These are phyloP conservation scores for Kwoniella botswanensis DNA, from an alignment of 768 basidiomycete species.

Conservation along the genomic window DNA sequence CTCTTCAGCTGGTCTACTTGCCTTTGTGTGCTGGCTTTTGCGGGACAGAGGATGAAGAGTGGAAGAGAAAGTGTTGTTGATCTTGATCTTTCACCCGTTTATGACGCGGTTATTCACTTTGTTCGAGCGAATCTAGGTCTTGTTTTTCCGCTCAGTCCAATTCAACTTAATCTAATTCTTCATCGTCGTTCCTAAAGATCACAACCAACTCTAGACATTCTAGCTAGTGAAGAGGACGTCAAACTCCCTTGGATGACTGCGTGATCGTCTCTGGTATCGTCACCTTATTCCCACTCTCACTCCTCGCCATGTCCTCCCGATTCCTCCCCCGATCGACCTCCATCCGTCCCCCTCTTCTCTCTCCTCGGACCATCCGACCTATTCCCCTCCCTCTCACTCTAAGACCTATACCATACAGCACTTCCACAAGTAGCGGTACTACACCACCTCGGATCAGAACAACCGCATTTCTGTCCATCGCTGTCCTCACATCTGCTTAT, in stretches of 20 bases:
- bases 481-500: conserved; percentile 29
- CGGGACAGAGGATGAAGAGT: not conserved
- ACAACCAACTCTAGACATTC: too few relatives aligned
- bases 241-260: too few relatives aligned
- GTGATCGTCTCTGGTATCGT: not conserved
- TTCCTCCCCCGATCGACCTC: conserved; percentile 8
- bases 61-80: not conserved
- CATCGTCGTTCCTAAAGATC: not conserved
- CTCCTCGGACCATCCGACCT: conserved; percentile 3
- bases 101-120: not conserved
- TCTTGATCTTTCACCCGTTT: not conserved
- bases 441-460: conserved; percentile 4
- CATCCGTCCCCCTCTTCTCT: not conserved
- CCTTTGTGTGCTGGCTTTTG: too few relatives aligned
- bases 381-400: not conserved
- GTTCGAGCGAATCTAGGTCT: not conserved
- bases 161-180: not conserved
- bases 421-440: not conserved
- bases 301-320: conserved; percentile 4
- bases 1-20: not conserved
- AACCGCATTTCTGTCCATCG: conserved; percentile 26
- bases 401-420: conserved; percentile 15
- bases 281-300: not conserved
- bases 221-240: too few relatives aligned
- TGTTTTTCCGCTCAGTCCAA: not conserved